Percentiles rank a stretch among this genome's conserved stretches.
phyloP scores from a whole-genome alignment of 2,329 filamentous ascomycete genomes.

The Pleurostoma richardsiae region DNA sequence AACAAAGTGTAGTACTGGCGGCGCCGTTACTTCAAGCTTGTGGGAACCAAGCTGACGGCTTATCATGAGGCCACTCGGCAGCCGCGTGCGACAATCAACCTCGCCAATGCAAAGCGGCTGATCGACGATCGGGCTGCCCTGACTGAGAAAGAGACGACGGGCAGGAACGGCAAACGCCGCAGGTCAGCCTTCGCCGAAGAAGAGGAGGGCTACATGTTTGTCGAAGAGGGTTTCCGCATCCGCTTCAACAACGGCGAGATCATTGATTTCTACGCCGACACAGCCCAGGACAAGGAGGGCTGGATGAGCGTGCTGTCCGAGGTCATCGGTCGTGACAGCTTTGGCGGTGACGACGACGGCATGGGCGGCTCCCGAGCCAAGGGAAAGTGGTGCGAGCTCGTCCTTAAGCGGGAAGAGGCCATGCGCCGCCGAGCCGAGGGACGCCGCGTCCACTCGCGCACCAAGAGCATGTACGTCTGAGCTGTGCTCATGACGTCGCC shows the following conservation, averaged over 20 bases:
- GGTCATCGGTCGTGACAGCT: conserved; percentile 52
- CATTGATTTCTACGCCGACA: conserved; percentile 98
- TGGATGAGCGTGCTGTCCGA: conserved; percentile 92
- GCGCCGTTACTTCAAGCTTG: conserved; percentile 92
- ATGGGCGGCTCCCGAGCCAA: conserved; percentile 33
- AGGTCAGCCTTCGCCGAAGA: conserved; percentile 97
- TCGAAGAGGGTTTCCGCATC: conserved; percentile 98
- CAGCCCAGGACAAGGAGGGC: conserved; percentile 76
- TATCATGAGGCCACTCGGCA: conserved; percentile 95
- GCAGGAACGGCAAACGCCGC: conserved; percentile 72
- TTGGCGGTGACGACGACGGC: conserved; percentile 41
- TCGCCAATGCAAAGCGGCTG: conserved; percentile 85
- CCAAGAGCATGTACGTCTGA: conserved; percentile 53
- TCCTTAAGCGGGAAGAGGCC: conserved; percentile 59
- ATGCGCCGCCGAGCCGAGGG: conserved; percentile 50
- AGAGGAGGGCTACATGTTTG: conserved; percentile 99
- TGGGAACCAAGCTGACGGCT: conserved; percentile 85
- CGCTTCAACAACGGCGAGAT: conserved; percentile 97
- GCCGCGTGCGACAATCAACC: conserved; percentile 92
- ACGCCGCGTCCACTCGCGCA: conserved; percentile 47
- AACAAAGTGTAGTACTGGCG: conserved; percentile 77
- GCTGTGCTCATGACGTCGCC: neutral
- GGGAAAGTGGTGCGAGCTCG: conserved; percentile 63
- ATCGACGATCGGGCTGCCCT: conserved; percentile 87
- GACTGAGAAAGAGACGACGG: conserved; percentile 76